phyloP scores from a whole-genome alignment of 495 filamentous ascomycete species.

The Pyrenula aspistea region DNA sequence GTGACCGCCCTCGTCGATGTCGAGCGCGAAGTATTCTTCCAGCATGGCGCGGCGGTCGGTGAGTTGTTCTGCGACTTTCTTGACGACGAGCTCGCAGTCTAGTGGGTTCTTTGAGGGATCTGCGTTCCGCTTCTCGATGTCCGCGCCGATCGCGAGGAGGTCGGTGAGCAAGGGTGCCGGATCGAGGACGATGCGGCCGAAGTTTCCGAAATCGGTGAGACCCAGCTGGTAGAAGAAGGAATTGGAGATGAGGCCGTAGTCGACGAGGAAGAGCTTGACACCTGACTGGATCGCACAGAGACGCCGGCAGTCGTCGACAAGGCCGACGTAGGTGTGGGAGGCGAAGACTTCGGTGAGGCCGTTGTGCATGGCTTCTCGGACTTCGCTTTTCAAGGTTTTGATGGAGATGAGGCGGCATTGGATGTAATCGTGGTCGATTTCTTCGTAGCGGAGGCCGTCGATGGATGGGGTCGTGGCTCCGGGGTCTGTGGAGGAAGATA shows the following conservation, averaged over 20 bases:
- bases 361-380: constrained; percentile 79
- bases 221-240: constrained; percentile 98
- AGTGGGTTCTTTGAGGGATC: constrained; percentile 14
- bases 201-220: constrained; percentile 93
- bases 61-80: constrained; percentile 47
- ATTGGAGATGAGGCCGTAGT: constrained; percentile 78
- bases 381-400: constrained; percentile 65
- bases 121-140: constrained; percentile 39
- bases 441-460: constrained; percentile 54
- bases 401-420: constrained; percentile 66
- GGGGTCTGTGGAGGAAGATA: constrained; percentile 35
- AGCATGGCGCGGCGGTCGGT: constrained; percentile 76
- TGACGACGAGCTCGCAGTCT: constrained; percentile 12
- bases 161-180: constrained; percentile 61
- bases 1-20: constrained; percentile 68
- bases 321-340: constrained; percentile 83
- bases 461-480: constrained; percentile 11
- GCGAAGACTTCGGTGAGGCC: constrained; percentile 82
- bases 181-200: constrained; percentile 70
- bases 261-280: constrained; percentile 84
- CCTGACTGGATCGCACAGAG: constrained; percentile 88
- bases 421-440: constrained; percentile 52
- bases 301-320: constrained; percentile 78
- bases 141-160: constrained; percentile 60
- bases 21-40: constrained; percentile 79